These are phyloP conservation scores for Trichoderma breve DNA, from an alignment of 2,329 filamentous ascomycete species.

Conservation along the genomic window DNA sequence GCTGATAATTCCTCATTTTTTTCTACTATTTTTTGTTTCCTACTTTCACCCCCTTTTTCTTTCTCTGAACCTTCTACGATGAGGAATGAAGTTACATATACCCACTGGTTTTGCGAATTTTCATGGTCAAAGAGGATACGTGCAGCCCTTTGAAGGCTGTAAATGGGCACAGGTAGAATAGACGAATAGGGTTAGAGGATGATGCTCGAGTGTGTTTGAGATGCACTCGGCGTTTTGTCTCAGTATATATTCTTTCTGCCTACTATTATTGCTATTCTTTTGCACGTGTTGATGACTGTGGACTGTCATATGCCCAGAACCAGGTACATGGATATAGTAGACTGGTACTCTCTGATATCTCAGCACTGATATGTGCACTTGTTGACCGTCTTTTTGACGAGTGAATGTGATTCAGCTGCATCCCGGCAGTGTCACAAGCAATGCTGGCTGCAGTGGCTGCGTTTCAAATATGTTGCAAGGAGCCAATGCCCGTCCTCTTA, in stretches of 20 bases:
- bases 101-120: neutral
- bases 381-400: neutral
- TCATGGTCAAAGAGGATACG: neutral
- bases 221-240: neutral
- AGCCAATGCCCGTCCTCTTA: neutral
- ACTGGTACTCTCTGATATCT: neutral
- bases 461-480: conserved; percentile 9
- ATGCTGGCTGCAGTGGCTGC: neutral
- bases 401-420: neutral
- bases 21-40: neutral
- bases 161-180: neutral
- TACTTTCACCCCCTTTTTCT: neutral
- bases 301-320: neutral
- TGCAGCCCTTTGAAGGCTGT: neutral
- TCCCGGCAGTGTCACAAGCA: neutral
- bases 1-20: neutral
- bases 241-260: neutral
- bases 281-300: neutral
- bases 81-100: neutral
- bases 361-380: neutral
- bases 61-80: neutral
- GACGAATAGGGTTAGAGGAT: neutral
- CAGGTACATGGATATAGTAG: neutral
- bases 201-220: neutral
- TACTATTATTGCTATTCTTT: neutral